Percentiles rank a stretch among this genome's conserved stretches.
Evolutionary conservation across 495 filamentous ascomycete genomes (phyloP).

Genomic region (Cercophora sp.): DNA sequence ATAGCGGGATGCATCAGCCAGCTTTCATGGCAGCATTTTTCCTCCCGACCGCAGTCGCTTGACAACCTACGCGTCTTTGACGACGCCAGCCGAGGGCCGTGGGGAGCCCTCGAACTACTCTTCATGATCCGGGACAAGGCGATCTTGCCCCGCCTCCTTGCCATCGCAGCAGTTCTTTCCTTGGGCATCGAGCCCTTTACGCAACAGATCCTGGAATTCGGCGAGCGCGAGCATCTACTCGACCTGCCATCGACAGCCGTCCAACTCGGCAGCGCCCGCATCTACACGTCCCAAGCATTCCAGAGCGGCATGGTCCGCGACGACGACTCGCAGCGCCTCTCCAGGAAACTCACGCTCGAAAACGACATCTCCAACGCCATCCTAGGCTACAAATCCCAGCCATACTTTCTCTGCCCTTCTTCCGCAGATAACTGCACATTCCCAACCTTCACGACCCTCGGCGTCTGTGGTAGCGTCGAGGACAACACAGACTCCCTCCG

Average conservation of each 20-base stretch:
- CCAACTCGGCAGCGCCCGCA: conserved; percentile 6
- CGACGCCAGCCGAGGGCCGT: conserved; percentile 35
- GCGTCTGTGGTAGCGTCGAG: conserved; percentile 5
- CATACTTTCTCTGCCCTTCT: conserved; percentile 12
- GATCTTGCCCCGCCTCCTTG: neutral
- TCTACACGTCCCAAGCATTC: neutral
- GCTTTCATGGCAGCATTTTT: conserved; percentile 35
- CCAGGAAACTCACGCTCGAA: neutral
- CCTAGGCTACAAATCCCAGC: neutral
- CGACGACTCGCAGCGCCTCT: neutral
- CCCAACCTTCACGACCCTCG: conserved; percentile 12
- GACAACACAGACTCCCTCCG: neutral
- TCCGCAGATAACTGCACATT: conserved; percentile 11
- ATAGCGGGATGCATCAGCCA: conserved; percentile 31
- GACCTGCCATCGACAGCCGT: neutral
- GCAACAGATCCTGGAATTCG: conserved; percentile 17
- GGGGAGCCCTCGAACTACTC: conserved; percentile 26
- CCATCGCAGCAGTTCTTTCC: conserved; percentile 8
- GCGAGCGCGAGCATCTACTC: neutral
- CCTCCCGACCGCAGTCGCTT: conserved; percentile 14
- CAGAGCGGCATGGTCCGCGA: neutral
- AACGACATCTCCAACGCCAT: conserved; percentile 8
- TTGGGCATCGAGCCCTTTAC: conserved; percentile 19
- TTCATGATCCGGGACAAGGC: conserved; percentile 11
- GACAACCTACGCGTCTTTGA: conserved; percentile 28